Percentiles rank a stretch among this genome's conserved stretches.
Evolutionary conservation across 371 early-diverging fungal genomes (phyloP).

Genomic region (Coemansia sp.): DNA sequence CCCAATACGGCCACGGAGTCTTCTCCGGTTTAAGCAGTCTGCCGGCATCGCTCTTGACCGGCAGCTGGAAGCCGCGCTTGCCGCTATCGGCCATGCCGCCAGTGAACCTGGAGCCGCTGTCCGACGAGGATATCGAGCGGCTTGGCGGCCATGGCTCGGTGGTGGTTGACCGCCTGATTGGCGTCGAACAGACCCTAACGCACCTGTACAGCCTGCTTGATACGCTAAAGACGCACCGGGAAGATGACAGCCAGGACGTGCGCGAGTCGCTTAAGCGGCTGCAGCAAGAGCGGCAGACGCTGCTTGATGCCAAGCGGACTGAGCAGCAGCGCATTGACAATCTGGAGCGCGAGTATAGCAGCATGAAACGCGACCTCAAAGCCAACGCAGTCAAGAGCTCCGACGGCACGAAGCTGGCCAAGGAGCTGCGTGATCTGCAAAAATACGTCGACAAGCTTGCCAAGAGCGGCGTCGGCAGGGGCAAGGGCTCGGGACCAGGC

Average conservation of each 20-base stretch:
- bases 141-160: constrained; percentile 40
- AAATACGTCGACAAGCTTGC: constrained; percentile 31
- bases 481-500: constrained; percentile 19
- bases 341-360: constrained; percentile 39
- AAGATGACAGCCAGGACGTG: constrained; percentile 36
- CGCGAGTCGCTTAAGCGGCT: constrained; percentile 37
- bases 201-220: constrained; percentile 41
- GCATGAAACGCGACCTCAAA: constrained; percentile 38
- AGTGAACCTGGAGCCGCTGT: constrained; percentile 15
- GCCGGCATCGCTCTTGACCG: constrained; percentile 2
- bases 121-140: constrained; percentile 32
- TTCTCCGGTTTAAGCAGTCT: constrained; percentile 15
- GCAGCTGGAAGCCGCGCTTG: constrained; percentile 7
- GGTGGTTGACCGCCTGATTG: constrained; percentile 33
- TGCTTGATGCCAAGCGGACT: constrained; percentile 19
- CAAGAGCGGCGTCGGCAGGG: constrained; percentile 16
- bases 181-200: constrained; percentile 39
- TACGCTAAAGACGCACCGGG: constrained; percentile 34
- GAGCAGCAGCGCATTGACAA: constrained; percentile 44
- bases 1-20: constrained; percentile 25
- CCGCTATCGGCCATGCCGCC: constrained; percentile 6
- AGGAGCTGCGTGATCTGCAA: constrained; percentile 26
- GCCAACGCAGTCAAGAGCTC: constrained; percentile 7
- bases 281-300: constrained; percentile 33
- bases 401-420: constrained; percentile 13